Evolutionary conservation across 2,329 filamentous ascomycete genomes (phyloP), one percentile per base, ranked within the genome.

Genomic region (Exophiala mesophila): DNA sequence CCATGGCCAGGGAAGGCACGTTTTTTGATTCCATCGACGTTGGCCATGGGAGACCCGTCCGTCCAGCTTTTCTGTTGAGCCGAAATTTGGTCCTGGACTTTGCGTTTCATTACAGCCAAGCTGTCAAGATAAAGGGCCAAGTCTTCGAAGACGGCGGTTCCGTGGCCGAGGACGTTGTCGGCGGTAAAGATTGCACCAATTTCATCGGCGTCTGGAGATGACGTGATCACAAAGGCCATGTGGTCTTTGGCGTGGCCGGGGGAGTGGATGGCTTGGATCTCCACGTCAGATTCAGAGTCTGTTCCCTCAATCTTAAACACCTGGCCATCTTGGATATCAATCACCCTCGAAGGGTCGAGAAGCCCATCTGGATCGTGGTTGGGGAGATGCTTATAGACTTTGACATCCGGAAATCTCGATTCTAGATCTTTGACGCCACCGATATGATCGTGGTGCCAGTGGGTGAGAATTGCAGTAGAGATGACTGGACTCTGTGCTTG

Each of bases 401-500:
- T 36, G 15, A 47, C 35, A 12, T 72, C 59, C 0, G 85, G 83
- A n/a, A 73, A 85, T 17, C 83, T 59, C 10, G 67, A 63, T 13
- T 81, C 68, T 1, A 96, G 69, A 55, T 94, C 80, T 2, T 67
- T 61, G 17, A 96, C 76, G 5, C 92, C 92, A 17, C 81, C 78
- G 5, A 82, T 75, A 59, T 98, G 92, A 59, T 98, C 92, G 30
- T 70, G 76, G 60, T 98, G 92, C 88, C 89, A 94, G 63, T 98
- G 92, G 0, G 89, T 94, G 36, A 98, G 71, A 16, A 98, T 71
- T 0, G 82, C 80, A 13, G 73, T 69, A n/a, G 78, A 71, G 17
- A 97, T 70, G 12, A 12, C 23, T 26, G 23, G 23, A 60, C 94
- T 85, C 17, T 78, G 66, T 7, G 24, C 23, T 19, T 46, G 36